Percentiles rank a stretch among this genome's conserved stretches.
These are phyloP conservation scores for Pinus tabuliformis DNA, from an alignment of 75 land plant species.

Conservation along the genomic window DNA sequence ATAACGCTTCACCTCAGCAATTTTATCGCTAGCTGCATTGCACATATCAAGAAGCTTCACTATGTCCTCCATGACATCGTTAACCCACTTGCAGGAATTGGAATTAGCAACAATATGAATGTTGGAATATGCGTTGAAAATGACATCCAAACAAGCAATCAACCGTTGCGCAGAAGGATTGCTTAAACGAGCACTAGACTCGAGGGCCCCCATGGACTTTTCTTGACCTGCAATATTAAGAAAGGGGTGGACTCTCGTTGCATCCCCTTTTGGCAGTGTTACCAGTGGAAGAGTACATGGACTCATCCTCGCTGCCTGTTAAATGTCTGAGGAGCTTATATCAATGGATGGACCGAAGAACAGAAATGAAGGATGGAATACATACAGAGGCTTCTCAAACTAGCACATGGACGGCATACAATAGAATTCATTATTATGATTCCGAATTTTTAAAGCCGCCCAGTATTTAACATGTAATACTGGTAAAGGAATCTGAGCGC, in stretches of 20 bases:
- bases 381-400: too few relatives aligned
- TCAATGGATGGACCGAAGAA: too few relatives aligned
- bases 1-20: neutral
- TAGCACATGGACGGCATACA: too few relatives aligned
- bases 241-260: neutral
- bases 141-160: neutral
- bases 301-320: too few relatives aligned
- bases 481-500: too few relatives aligned
- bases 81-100: neutral
- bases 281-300: too few relatives aligned
- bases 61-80: neutral
- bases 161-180: neutral
- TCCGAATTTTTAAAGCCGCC: too few relatives aligned
- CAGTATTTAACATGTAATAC: too few relatives aligned
- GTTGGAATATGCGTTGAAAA: neutral
- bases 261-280: too few relatives aligned
- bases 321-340: too few relatives aligned
- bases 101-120: neutral
- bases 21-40: neutral
- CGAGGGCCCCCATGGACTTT: neutral
- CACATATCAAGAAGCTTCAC: neutral
- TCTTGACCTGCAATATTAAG: neutral
- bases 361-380: too few relatives aligned
- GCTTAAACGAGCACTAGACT: neutral
- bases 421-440: too few relatives aligned